A percentile compares a stretch with the other conserved stretches of the same genome.
Evolutionary conservation across 2,329 filamentous ascomycete species (phyloP).

Genomic region (Leptodontidium sp.): DNA sequence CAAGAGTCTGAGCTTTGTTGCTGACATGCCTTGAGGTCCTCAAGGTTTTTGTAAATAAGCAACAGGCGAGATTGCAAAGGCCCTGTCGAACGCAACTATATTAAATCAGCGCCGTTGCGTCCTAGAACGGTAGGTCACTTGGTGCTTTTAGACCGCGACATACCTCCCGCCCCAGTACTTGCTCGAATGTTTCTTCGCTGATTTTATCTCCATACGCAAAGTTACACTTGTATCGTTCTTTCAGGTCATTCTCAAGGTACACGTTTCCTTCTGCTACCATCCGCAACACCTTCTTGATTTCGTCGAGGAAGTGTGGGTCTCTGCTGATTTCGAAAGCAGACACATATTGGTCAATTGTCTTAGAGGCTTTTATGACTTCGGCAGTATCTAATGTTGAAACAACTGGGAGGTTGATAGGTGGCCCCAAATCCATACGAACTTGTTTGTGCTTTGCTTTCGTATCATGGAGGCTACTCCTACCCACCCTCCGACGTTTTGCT

Average conservation of each 20-base stretch:
- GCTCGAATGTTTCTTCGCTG: background rate
- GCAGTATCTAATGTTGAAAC: background rate
- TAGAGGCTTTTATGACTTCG: background rate
- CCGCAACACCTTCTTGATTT: background rate
- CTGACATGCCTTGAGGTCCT: no score
- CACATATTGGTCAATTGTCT: background rate
- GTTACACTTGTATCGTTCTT: background rate
- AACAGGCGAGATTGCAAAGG: no score
- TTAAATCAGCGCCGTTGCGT: no score
- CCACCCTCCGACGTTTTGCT: no score
- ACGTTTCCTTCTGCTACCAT: background rate
- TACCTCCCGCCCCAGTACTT: no score
- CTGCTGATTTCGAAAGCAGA: background rate
- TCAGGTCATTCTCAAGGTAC: background rate
- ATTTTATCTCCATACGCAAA: background rate
- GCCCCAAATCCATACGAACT: background rate
- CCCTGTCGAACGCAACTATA: no score
- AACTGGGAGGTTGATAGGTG: background rate
- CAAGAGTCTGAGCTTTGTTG: no score
- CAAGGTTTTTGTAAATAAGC: no score
- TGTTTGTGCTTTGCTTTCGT: no score
- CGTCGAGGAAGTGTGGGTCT: background rate
- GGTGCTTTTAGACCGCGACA: no score
- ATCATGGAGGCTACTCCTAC: no score
- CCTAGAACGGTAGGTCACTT: no score